Evolutionary conservation across 768 basidiomycete species (phyloP).

Genomic region (Botryobasidium botryosum): DNA sequence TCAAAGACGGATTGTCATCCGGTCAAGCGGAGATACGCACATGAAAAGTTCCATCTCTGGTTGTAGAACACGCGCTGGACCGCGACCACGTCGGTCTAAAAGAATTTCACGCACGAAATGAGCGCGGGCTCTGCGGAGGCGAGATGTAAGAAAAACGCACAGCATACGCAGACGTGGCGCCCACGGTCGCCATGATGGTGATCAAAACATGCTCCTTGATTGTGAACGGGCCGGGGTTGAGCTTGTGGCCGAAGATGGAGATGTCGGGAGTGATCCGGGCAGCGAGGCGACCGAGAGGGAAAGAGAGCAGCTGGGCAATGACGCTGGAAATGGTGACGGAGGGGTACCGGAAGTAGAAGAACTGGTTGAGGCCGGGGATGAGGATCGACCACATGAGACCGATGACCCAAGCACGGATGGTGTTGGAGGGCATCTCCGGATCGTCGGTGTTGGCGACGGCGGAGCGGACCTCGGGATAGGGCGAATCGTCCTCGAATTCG

Average conservation of each 20-base stretch:
- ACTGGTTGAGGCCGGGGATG: constrained; percentile 43
- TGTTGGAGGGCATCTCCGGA: constrained; percentile 37
- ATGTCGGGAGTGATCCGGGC: constrained; percentile 14
- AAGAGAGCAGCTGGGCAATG: constrained; percentile 19
- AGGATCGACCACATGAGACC: constrained; percentile 20
- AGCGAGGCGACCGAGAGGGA: constrained; percentile 15
- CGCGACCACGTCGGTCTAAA: constrained; percentile 17
- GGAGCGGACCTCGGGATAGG: constrained; percentile 34
- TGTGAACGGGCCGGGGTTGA: constrained; percentile 17
- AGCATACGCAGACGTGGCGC: constrained; percentile 14
- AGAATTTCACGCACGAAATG: too few species aligned
- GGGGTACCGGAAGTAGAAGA: constrained; percentile 33
- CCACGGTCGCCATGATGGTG: constrained; percentile 27
- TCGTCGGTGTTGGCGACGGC: constrained; percentile 64
- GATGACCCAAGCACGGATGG: constrained; percentile 29
- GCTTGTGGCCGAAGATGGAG: constrained; percentile 9
- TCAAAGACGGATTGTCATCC: background rate
- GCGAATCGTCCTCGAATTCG: constrained; percentile 11
- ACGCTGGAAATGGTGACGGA: constrained; percentile 15
- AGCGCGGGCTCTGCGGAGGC: too few species aligned
- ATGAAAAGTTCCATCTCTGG: constrained; percentile 13
- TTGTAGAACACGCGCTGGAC: constrained; percentile 17
- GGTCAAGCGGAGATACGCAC: background rate
- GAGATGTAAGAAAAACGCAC: too few species aligned
- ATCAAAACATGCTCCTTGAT: constrained; percentile 38